Base-by-base conservation (phyloP, 2,329 filamentous ascomycete genomes). In the Phyllosticta ampelicida region DNA sequence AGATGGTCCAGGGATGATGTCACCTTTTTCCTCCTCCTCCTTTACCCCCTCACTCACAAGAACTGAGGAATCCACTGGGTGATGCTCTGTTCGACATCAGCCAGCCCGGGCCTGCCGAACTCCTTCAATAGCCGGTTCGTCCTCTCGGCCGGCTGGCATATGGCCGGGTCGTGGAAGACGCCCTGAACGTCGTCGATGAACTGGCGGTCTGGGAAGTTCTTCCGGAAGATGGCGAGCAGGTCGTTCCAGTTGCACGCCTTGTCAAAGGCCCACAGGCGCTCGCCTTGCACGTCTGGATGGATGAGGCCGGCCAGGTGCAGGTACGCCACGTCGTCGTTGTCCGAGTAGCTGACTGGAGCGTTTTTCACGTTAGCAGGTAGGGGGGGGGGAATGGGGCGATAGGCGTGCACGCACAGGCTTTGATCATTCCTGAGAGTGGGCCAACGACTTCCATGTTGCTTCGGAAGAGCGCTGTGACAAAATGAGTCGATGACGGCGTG, bases 191-290 rank as follows among this genome's bases (percentile, higher is more conserved):
- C 48, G 1, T 21, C 52, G 13, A 26, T 10, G 6, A 36, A 48
- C 13, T 54, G 10, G 5, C 44, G 26, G 16, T 48, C 53, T 23
- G 52, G 52, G n/a, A 48, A 53, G 3, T 49, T 21, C 48, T 63
- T 62, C 21, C 61, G 21, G 26, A 60, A 54, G 16, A 61, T n/a
- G 8, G 56, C 51, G 26, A 63, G 19, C 4, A 62, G 26, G 4
- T 61, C 54, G 20, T 62, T 61, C 19, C 30, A 54, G 16, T 51
- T 60, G 51, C 44, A 61, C 13, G 53, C 21, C 3, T 60, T 49
- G 6, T 51, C 62, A 19, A 51, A 63, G 8, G 59, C 56, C n/a
- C 60, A 63, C 2, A 63, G 19, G 10, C 62, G 55, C 28, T 63
- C 59, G 20, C 36, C 52, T 3, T 30, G 11, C 4, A 61, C 61